These are phyloP conservation scores for Tanacetum coccineum DNA, from an alignment of 129 eudicot genomes.

Conservation along the genomic window DNA sequence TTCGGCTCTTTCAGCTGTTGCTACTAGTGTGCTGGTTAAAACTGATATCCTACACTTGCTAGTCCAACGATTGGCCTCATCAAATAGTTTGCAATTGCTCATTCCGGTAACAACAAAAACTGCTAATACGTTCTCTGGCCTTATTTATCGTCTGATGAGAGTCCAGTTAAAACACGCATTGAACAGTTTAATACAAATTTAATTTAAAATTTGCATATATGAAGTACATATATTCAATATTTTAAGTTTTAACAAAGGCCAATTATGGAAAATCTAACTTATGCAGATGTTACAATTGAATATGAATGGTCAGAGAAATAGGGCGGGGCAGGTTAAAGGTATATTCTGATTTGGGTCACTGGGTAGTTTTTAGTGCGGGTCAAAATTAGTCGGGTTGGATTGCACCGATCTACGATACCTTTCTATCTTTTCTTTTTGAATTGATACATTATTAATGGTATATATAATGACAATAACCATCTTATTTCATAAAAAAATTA, in stretches of 20 bases:
- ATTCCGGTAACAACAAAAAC: slow-evolving; percentile 62
- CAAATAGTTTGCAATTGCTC: slow-evolving; percentile 83
- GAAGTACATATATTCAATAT: too few relatives aligned
- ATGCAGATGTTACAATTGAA: background rate
- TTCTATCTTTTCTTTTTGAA: too few relatives aligned
- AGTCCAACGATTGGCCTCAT: slow-evolving; percentile 59
- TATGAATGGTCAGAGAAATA: background rate
- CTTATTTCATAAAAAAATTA: background rate
- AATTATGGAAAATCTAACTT: slow-evolving; percentile 2
- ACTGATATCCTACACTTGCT: slow-evolving; percentile 73
- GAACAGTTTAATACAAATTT: background rate
- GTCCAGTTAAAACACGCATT: background rate
- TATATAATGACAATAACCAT: too few relatives aligned
- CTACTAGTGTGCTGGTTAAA: slow-evolving; percentile 69
- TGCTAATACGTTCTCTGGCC: background rate
- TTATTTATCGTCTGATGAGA: background rate
- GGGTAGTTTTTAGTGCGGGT: too few relatives aligned
- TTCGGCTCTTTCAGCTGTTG: slow-evolving; percentile 82
- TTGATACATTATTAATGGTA: too few relatives aligned
- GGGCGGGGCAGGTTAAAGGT: too few relatives aligned
- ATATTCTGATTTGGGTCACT: too few relatives aligned
- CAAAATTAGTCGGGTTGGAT: too few relatives aligned
- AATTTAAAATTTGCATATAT: background rate
- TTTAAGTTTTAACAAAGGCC: slow-evolving; percentile 3
- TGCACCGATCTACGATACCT: too few relatives aligned